Conservation (phyloP, 2,329 filamentous ascomycete genomes). For the Keithomyces neogunnii region DNA sequence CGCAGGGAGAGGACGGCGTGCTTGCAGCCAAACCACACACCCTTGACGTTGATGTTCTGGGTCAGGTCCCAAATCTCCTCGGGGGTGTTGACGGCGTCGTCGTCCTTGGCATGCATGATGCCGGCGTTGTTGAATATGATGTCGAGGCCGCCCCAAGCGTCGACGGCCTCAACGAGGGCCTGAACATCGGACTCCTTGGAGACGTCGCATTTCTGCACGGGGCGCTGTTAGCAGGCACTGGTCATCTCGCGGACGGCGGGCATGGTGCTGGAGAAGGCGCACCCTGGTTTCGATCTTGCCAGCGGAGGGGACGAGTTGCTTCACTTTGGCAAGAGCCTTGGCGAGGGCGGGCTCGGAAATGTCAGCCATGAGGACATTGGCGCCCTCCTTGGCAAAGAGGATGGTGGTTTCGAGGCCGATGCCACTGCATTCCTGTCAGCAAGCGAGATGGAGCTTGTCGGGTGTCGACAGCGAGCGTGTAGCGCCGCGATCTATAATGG, state of each 20-base stretch:
- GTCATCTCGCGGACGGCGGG: neutral
- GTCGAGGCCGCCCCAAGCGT: conserved; percentile 81
- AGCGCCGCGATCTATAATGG: neutral
- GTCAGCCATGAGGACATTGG: conserved; percentile 76
- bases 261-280: conserved; percentile 10
- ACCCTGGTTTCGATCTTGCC: conserved; percentile 52
- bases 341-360: conserved; percentile 72
- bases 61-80: conserved; percentile 93
- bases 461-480: too few relatives aligned
- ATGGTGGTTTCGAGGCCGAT: conserved; percentile 90
- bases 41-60: conserved; percentile 93
- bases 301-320: conserved; percentile 58
- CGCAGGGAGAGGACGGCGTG: conserved; percentile 78
- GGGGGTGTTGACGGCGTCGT: conserved; percentile 72
- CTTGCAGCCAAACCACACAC: conserved; percentile 95
- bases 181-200: conserved; percentile 76
- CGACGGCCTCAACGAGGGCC: conserved; percentile 63
- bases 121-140: conserved; percentile 97
- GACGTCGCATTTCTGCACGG: conserved; percentile 56
- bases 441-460: too few relatives aligned
- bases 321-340: conserved; percentile 66
- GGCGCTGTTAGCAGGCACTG: neutral
- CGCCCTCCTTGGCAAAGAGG: conserved; percentile 83
- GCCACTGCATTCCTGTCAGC: conserved; percentile 45
- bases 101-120: conserved; percentile 85